Evolutionary conservation across 495 filamentous ascomycete genomes (phyloP).

Genomic region (Oidiodendron maius): DNA sequence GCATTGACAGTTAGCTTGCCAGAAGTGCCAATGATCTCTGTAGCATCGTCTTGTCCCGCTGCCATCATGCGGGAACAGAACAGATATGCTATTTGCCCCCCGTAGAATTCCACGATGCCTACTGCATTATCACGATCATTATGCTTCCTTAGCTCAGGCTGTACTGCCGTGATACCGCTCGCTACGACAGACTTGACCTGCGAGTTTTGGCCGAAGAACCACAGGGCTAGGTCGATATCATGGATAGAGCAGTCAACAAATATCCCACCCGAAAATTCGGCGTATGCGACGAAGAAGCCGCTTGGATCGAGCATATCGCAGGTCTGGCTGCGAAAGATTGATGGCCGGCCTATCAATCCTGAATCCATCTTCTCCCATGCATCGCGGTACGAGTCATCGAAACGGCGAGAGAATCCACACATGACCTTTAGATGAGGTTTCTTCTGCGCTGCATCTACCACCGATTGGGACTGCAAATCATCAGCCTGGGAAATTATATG

Average conservation of each 20-base stretch:
- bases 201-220: slow-evolving; percentile 49
- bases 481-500: background rate
- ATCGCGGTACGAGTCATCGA: slow-evolving; percentile 51
- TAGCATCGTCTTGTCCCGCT: slow-evolving; percentile 56
- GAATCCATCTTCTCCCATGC: slow-evolving; percentile 38
- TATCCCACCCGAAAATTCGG: slow-evolving; percentile 46
- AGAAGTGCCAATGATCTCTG: slow-evolving; percentile 58
- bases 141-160: slow-evolving; percentile 52
- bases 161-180: slow-evolving; percentile 52
- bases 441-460: slow-evolving; percentile 42
- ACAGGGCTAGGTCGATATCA: slow-evolving; percentile 52
- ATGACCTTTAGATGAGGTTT: slow-evolving; percentile 51
- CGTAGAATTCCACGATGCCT: slow-evolving; percentile 57
- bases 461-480: slow-evolving; percentile 38
- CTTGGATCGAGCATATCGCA: slow-evolving; percentile 51
- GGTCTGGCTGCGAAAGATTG: slow-evolving; percentile 49
- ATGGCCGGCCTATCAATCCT: slow-evolving; percentile 44
- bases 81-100: slow-evolving; percentile 55
- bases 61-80: slow-evolving; percentile 59
- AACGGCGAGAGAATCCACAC: slow-evolving; percentile 54
- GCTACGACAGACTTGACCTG: slow-evolving; percentile 44
- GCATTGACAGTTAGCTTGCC: slow-evolving; percentile 55
- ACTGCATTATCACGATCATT: slow-evolving; percentile 59
- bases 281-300: slow-evolving; percentile 53
- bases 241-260: slow-evolving; percentile 56